A percentile compares a stretch with the other conserved stretches of the same genome.
Conservation (phyloP, 371 early-diverging fungal genomes). For the Rhizomucor pusillus region DNA sequence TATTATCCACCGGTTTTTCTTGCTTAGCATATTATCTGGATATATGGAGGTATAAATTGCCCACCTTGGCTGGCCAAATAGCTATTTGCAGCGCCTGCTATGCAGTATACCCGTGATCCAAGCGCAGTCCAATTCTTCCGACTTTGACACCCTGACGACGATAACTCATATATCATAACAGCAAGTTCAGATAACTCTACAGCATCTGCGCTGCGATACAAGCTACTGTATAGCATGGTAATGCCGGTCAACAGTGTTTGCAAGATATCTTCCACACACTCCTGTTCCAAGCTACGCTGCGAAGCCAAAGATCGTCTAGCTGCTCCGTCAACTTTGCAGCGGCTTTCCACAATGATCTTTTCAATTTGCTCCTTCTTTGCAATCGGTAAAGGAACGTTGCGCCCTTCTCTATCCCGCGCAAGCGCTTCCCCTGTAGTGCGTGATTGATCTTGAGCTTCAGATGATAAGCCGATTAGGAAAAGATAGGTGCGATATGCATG, state of each 20-base stretch:
- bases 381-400: constrained; percentile 1
- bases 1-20: too few relatives aligned
- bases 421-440: constrained; percentile 32
- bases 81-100: constrained; percentile 63
- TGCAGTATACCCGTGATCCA: constrained; percentile 46
- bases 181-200: constrained; percentile 51
- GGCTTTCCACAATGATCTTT: constrained; percentile 6
- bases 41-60: constrained; percentile 11
- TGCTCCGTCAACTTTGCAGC: background rate
- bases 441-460: constrained; percentile 30
- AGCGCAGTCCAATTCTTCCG: constrained; percentile 3
- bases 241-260: constrained; percentile 45
- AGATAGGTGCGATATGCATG: constrained; percentile 66
- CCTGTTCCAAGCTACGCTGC: constrained; percentile 26
- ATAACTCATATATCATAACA: constrained; percentile 18
- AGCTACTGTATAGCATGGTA: constrained; percentile 46
- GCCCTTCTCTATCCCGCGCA: constrained; percentile 13
- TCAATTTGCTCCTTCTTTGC: constrained; percentile 1
- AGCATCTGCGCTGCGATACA: constrained; percentile 42
- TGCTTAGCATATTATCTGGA: too few relatives aligned
- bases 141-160: background rate
- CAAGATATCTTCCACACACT: constrained; percentile 31
- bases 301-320: constrained; percentile 20
- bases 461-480: constrained; percentile 45
- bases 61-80: constrained; percentile 63